Evolutionary conservation across 169 alveolate genomes (phyloP), one percentile per base, ranked within the genome.

Genomic region (Perkinsus olseni): DNA sequence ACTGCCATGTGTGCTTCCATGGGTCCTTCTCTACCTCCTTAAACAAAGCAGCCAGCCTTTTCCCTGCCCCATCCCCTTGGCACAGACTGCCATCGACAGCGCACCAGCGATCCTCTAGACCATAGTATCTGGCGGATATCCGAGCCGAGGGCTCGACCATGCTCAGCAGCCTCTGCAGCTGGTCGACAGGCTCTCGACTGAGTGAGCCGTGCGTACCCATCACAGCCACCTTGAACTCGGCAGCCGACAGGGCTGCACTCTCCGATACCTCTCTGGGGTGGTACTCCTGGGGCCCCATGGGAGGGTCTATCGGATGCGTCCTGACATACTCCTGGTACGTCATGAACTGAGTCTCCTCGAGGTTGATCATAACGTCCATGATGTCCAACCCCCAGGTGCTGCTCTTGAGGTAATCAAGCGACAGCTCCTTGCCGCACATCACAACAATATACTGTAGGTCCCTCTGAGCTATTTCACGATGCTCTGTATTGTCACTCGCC

Each of bases 171-270:
- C 38, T 38, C 45, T 90, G 92, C 28, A 90, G n/a, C 92, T 34
- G 36, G 92, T 90, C 48, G 20, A 90, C 92, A 4, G 92, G 36
- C 38, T 90, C 92, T 36, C 21, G 92, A 39, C 39, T 24, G 31
- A 90, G 92, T 21, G 92, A 34, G 21, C 48, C 92, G 45, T 90
- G 92, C 92, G 92, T 90, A 6, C 92, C 92, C 40, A 90, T 34
- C 1, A 90, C 92, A 3, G 92, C 92, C 38, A 11, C 50, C 4
- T 31, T 21, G 50, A 38, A 8, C 36, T 34, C n/a, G n/a, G 38
- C 4, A 0, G 3, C 17, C 3, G 13, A 24, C 38, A n/a, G 36
- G 48, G 13, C 31, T 24, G 8, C 21, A 0, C 38, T 39, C 28
- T 3, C 3, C 39, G 31, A 28, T 36, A 4, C 31, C 34, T 36